Percentiles rank a stretch among this genome's conserved stretches.
Evolutionary conservation across 441 rosid genomes (phyloP).

Genomic region (Syzygium syzygioides): DNA sequence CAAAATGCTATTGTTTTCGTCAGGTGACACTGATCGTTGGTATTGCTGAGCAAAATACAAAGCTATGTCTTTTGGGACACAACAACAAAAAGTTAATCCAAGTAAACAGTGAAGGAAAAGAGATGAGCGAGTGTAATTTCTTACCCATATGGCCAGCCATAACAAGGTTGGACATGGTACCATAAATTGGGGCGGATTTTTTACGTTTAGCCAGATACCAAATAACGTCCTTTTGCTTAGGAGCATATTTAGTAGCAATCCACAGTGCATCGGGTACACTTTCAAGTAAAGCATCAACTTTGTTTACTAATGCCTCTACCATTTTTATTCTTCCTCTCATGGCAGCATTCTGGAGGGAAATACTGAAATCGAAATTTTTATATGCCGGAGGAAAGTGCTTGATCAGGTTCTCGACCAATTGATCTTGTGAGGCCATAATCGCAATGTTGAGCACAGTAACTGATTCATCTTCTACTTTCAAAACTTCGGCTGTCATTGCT

Average conservation of each 20-base stretch:
- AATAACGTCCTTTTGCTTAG: neutral
- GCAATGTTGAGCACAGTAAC: neutral
- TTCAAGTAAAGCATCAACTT: rapidly evolving
- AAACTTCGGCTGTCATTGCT: rapidly evolving
- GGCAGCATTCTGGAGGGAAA: neutral
- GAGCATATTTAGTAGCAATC: neutral
- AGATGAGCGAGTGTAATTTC: neutral
- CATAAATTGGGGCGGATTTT: rapidly evolving
- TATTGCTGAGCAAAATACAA: neutral
- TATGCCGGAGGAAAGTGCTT: rapidly evolving
- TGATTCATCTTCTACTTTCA: rapidly evolving
- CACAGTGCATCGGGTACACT: rapidly evolving
- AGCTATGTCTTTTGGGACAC: neutral
- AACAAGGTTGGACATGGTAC: rapidly evolving
- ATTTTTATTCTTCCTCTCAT: rapidly evolving
- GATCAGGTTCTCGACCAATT: neutral
- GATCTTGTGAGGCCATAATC: neutral
- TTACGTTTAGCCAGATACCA: neutral
- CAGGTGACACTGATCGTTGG: too few species aligned
- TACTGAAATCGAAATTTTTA: rapidly evolving
- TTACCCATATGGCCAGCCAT: neutral
- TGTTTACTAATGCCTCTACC: neutral
- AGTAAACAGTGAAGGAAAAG: neutral
- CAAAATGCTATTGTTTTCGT: rapidly evolving
- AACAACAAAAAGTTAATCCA: neutral